Base-by-base conservation (phyloP, 2,329 filamentous ascomycete species). In the Colletotrichum godetiae region DNA sequence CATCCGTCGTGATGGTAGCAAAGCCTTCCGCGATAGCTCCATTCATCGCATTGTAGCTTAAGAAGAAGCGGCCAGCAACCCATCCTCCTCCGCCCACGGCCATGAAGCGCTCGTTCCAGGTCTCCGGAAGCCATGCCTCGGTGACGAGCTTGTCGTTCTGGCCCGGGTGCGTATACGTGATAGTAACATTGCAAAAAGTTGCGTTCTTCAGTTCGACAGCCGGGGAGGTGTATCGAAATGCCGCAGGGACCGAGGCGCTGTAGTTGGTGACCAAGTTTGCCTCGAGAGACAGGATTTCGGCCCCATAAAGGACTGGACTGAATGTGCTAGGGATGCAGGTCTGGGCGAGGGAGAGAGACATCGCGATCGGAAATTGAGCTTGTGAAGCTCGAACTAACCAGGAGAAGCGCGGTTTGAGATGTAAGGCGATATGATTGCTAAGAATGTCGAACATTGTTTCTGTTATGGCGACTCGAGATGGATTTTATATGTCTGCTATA, bases 11-110 rank as follows among this genome's bases (percentile, higher is more conserved):
- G 6, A 74, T 68, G 8, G 77, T 75, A 3, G 72, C 75, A 46
- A 74, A 78, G 0, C 77, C 77, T 10, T 78, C 72, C 3, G 62
- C 76, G 2, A 78, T n/a, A 0, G 75, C 76, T 2, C 74, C 76
- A 22, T 22, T 37, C 77, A 78, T 78, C 12, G 52, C 72, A 1
- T 31, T 27, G n/a, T 78, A 76, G 8, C 64, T 64, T 2, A 59
- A 19, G 22, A 27, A 60, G 46, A 65, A 68, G 15, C 68, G 63
- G 11, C 80, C 79, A 1, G 81, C 78, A 15, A 66, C 64, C 60
- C 67, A 81, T 1, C 80, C 81, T 10, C 79, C 79, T 11, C 81
- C 80, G 1, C 81, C 80, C 15, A 80, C 62, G 2, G 75, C 79
- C 55, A 79, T 75, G 13, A 81, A 74, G 5, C 81, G 76, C 0